Conservation (phyloP, 148 eudicot genomes). For the Chenopodium formosanum region DNA sequence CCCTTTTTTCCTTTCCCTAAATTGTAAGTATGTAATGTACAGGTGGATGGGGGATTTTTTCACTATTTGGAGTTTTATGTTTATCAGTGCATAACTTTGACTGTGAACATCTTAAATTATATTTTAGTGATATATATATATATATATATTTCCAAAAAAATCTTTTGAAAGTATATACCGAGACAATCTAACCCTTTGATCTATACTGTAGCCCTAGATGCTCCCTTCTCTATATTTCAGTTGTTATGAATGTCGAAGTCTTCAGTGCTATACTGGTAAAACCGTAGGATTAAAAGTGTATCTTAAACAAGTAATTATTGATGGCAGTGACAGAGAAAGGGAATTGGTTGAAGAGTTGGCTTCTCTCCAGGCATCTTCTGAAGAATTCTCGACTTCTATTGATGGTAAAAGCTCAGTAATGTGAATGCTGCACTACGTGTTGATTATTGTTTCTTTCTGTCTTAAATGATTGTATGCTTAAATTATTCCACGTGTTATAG, state of each 20-base stretch:
- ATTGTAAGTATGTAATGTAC: background rate
- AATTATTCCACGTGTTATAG: constrained; percentile 23
- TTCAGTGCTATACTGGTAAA: background rate
- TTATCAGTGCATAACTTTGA: too few species aligned
- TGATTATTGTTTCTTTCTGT: constrained; percentile 9
- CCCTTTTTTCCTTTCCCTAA: background rate
- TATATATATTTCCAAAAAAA: too few species aligned
- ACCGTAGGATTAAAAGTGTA: background rate
- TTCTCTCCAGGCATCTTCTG: constrained; percentile 39
- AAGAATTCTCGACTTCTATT: constrained; percentile 28
- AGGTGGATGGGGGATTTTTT: too few species aligned
- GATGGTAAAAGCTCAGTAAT: constrained; percentile 33
- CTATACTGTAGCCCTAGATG: background rate
- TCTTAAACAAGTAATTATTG: constrained; percentile 15
- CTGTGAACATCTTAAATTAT: too few species aligned
- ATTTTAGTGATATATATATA: too few species aligned
- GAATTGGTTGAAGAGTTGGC: constrained; percentile 65
- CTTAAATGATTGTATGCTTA: background rate
- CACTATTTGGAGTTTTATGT: too few species aligned
- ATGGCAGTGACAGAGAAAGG: constrained; percentile 60
- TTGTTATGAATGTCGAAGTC: background rate
- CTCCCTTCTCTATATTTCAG: background rate
- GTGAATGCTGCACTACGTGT: constrained; percentile 6
- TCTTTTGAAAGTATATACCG: too few species aligned
- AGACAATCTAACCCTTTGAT: background rate